Evolutionary conservation across 169 alveolate genomes (phyloP), one percentile per base, ranked within the genome.

Genomic region (Eimeria mitis): DNA sequence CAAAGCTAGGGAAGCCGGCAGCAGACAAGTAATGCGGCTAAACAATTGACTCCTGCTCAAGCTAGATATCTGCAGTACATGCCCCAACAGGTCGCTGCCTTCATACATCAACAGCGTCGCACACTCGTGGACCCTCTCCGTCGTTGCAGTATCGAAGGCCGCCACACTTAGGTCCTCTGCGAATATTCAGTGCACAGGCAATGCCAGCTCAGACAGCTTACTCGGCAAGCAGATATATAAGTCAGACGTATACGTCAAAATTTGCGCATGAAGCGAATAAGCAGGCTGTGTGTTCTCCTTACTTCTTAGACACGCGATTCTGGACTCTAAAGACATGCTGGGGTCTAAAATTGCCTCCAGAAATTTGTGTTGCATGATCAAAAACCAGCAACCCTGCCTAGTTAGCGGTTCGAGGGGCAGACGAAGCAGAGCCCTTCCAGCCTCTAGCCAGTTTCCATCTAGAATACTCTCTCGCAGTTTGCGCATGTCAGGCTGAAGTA

Each of bases 401-500:
- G 92, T 85, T 4, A 61, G 79, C 79, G 63, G 92, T 28, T 85
- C 92, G 42, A 85, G 56, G 34, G 92, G 92, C 42, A 85, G 61
- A 42, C 92, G 42, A 21, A 85, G 92, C 63, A 85, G 92, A 59
- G 92, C 59, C 81, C 81, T 85, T 28, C 92, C 92, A 37, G 92
- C 92, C 34, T 85, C 92, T 34, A 61, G 40, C 92, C 92, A 85
- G 65, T 85, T 85, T 59, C 92, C 92, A 11, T 85, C 92, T 16
- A 85, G 49, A 34, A 85, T 63, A 44, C 79, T 56, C 71, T 16
- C 63, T 16, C 70, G 92, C 61, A 85, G 81, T 9, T 4, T 85
- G 65, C 92, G 92, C 92, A 85, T 63, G 92, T 85, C 92, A 85
- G 79, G 92, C 76, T 56, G 92, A 44, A 85, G 92, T 47, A 85